Base-by-base conservation (phyloP, 495 filamentous ascomycete genomes). In the Neurospora sp. region DNA sequence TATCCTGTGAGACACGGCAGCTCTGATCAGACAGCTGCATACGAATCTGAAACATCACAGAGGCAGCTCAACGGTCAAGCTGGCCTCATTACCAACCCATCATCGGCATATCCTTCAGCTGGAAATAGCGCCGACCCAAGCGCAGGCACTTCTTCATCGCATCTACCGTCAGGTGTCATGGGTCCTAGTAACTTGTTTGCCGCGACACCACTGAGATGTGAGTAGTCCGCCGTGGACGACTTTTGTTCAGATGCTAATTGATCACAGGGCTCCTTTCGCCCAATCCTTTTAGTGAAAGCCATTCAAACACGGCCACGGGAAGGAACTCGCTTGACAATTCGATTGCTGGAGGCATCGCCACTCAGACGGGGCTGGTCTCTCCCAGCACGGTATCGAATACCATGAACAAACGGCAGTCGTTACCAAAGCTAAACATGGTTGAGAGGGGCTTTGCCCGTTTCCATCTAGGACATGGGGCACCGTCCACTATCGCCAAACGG, bases 391-490 rank as follows among this genome's bases (percentile, higher is more conserved):
- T 71, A 41, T 76, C 77, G 2, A 73, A 78, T 68, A 76, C 74
- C 39, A 61, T 70, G 9, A 42, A 73, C 70, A 18, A 78, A 74
- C 69, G 78, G 74, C 69, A 73, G 48, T 72, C 77, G 69, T 80
- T 77, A 53, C 73, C 73, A 22, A 76, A 78, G 42, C 70, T 79
- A 2, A 77, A 75, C 18, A 78, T 74, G 7, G 69, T 81, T 35
- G 76, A 80, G 68, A 80, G 80, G 73, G 74, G 80, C 37, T 82
- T 83, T 39, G 75, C 76, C 16, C 76, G 76, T 16, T 76, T 75
- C 44, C 76, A 79, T 20, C 71, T 73, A 14, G 80, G 78, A 10
- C 74, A 77, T 16, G 77, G 81, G 39, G 77, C 73, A 16, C 73
- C 75, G 31, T 70, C 71, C 11, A 76, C 76, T 37, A 72, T 81